Percentiles rank a stretch among this genome's conserved stretches.
Evolutionary conservation across 2,329 filamentous ascomycete species (phyloP).

Genomic region (Bipolaris bicolor): DNA sequence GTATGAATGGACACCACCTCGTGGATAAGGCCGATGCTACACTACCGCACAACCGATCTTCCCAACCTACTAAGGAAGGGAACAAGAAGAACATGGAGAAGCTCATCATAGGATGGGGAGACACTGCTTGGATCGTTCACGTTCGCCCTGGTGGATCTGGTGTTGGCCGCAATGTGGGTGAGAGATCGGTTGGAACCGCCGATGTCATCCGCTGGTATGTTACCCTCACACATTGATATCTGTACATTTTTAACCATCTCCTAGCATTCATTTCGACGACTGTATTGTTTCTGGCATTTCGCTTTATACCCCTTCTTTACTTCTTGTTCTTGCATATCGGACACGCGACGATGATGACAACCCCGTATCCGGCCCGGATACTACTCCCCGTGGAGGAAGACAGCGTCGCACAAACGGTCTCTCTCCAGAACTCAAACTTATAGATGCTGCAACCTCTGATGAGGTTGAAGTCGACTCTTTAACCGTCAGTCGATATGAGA

Average conservation of each 20-base stretch:
- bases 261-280: constrained; percentile 77
- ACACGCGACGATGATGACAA: constrained; percentile 74
- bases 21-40: constrained; percentile 41
- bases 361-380: constrained; percentile 58
- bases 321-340: constrained; percentile 91
- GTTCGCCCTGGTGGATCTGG: constrained; percentile 78
- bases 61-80: constrained; percentile 44
- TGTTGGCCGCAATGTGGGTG: constrained; percentile 69
- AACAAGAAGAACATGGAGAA: constrained; percentile 65
- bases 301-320: constrained; percentile 88
- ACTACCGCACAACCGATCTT: constrained; percentile 54
- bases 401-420: constrained; percentile 77
- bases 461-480: constrained; percentile 88
- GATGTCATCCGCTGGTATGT: constrained; percentile 81
- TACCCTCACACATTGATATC: background rate
- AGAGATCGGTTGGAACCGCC: constrained; percentile 76
- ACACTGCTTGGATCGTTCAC: constrained; percentile 94
- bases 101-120: constrained; percentile 91
- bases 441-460: constrained; percentile 82
- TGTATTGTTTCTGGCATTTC: constrained; percentile 98
- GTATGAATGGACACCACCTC: constrained; percentile 43
- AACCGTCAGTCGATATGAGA: constrained; percentile 84
- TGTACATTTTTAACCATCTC: background rate
- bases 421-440: constrained; percentile 86
- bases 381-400: constrained; percentile 69